Conservation (phyloP, 2,329 filamentous ascomycete species). For the Gnomoniopsis smithogilvyi region DNA sequence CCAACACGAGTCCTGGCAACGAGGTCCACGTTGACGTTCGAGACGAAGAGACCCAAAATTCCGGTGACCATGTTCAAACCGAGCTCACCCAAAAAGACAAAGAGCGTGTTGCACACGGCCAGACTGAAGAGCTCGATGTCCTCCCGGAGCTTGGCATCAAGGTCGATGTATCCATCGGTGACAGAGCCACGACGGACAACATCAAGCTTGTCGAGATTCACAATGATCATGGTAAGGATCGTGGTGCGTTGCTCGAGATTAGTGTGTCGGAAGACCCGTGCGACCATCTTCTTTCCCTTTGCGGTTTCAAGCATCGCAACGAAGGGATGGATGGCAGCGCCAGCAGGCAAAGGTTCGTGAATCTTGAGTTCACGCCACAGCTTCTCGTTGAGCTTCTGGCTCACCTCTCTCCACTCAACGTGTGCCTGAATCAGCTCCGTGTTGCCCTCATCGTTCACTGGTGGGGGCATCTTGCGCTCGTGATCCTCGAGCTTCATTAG, state of each 20-base stretch:
- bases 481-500: conserved; percentile 95
- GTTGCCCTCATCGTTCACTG: conserved; percentile 59
- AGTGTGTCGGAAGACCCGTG: conserved; percentile 90
- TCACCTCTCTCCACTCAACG: conserved; percentile 73
- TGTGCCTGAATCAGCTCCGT: conserved; percentile 69
- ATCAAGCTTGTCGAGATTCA: conserved; percentile 88
- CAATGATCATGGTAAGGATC: conserved; percentile 91
- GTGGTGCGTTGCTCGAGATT: conserved; percentile 91
- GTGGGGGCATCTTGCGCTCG: conserved; percentile 70
- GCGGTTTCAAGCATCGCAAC: conserved; percentile 91
- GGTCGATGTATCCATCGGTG: conserved; percentile 64
- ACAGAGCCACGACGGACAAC: conserved; percentile 82
- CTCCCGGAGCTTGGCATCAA: conserved; percentile 78
- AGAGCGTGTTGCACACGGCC: conserved; percentile 84
- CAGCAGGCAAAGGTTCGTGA: conserved; percentile 77
- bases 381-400: conserved; percentile 69
- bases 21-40: conserved; percentile 78
- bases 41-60: conserved; percentile 73
- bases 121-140: conserved; percentile 89
- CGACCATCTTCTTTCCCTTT: conserved; percentile 95
- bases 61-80: conserved; percentile 88
- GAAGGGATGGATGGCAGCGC: conserved; percentile 82
- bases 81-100: conserved; percentile 87
- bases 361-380: conserved; percentile 89
- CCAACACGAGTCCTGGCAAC: conserved; percentile 86